Base-by-base conservation (phyloP, 139 green algal species). In the Nannochloris sp. region DNA sequence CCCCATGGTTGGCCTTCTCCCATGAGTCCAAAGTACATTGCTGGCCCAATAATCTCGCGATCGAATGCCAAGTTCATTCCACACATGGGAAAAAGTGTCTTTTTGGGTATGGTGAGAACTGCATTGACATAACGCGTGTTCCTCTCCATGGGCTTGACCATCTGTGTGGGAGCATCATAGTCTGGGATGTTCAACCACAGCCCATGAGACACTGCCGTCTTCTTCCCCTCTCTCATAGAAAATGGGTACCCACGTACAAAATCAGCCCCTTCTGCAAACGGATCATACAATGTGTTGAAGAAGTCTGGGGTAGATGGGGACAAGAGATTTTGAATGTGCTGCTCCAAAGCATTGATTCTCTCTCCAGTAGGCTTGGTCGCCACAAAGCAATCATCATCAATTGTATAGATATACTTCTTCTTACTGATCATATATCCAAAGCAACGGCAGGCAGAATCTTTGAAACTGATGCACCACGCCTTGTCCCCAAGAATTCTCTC, bases 261-360 rank as follows among this genome's bases (percentile, higher is more conserved):
- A 75, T 93, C 87, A n/a, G 80, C 53, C 0, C 87, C 87, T 44
- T 70, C 70, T 2, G 76, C 65, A 78, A 90, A 97, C 2, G 90
- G 90, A 64, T 97, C 90, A 74, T 97, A 97, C 48, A 97, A 80
- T 0, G 91, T 97, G 81, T 97, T 97, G 85, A 98, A 97, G 78
- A 96, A 97, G 77, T 87, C 90, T 1, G 91, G 91, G 1, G 91
- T 97, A 10, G 90, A 89, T 12, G 92, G 92, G 5, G 78, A 83
- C 6, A 92, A 72, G 63, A 97, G 71, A 76, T 97, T 97, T 29
- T 80, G 81, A 64, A 97, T 90, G 81, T 97, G 91, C 85, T 97
- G 90, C 78, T 92, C 69, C 67, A 97, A 69, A 3, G 92, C 90
- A 70, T 97, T 89, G 80, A 97, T 94, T 60, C 93, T 81, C 68